Percentiles rank a stretch among this genome's conserved stretches.
These are phyloP conservation scores for Ophiostoma angusticollis DNA, from an alignment of 2,329 filamentous ascomycete genomes.

Conservation along the genomic window DNA sequence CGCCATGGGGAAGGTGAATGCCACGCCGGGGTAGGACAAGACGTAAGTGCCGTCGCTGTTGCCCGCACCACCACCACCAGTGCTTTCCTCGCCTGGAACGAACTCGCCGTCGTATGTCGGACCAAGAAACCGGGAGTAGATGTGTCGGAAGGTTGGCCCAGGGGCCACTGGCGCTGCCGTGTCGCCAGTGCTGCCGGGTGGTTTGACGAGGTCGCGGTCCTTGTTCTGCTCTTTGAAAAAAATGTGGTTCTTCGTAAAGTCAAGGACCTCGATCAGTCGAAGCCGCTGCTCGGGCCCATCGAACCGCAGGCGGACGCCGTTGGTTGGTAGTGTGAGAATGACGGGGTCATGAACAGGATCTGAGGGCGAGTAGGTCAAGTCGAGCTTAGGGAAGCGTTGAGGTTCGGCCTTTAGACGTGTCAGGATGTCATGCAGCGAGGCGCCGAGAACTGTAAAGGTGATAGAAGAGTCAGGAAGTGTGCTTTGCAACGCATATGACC, in stretches of 20 bases:
- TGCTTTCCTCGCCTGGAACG: conserved; percentile 37
- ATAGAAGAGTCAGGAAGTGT: conserved; percentile 9
- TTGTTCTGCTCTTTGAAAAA: conserved; percentile 59
- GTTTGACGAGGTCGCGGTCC: conserved; percentile 63
- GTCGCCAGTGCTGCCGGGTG: conserved; percentile 20
- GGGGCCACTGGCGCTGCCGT: conserved; percentile 1
- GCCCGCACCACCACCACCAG: conserved; percentile 28
- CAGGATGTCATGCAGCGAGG: conserved; percentile 80
- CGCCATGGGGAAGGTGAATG: conserved; percentile 77
- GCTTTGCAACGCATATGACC: no score
- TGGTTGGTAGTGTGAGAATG: conserved; percentile 62
- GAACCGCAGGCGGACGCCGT: conserved; percentile 82
- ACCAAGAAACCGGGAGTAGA: conserved; percentile 88
- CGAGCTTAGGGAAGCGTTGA: conserved; percentile 67
- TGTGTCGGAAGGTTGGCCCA: conserved; percentile 72
- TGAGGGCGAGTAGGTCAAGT: conserved; percentile 66
- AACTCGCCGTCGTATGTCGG: conserved; percentile 93
- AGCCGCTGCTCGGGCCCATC: conserved; percentile 87
- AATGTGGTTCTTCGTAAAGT: conserved; percentile 76
- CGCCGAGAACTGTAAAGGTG: conserved; percentile 56
- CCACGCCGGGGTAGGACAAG: conserved; percentile 85
- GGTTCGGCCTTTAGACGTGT: conserved; percentile 81
- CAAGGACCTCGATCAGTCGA: conserved; percentile 77
- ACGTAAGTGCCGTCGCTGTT: conserved; percentile 63
- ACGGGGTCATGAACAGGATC: conserved; percentile 65